A percentile compares a stretch with the other conserved stretches of the same genome.
phyloP scores from a whole-genome alignment of 73 alveolate species.

The Tetrahymena elliotti region DNA sequence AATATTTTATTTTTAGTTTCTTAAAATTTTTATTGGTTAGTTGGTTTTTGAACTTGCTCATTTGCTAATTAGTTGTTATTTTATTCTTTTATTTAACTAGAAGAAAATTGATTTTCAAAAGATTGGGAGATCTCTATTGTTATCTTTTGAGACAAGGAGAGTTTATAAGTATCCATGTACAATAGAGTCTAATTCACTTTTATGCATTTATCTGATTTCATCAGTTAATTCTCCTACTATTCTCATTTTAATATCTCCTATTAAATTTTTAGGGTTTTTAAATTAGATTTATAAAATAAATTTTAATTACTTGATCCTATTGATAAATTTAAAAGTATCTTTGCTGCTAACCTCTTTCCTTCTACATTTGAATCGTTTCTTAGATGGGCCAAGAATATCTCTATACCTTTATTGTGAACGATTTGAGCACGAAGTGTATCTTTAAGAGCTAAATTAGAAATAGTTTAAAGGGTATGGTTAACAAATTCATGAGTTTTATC shows the following conservation, averaged over 20 bases:
- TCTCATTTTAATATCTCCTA: constrained; percentile 59
- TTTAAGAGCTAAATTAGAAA: constrained; percentile 68
- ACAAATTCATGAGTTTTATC: constrained; percentile 44
- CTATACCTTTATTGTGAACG: constrained; percentile 59
- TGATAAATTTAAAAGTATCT: constrained; percentile 67
- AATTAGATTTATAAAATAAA: no score
- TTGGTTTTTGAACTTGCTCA: no score
- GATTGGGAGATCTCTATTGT: not conserved
- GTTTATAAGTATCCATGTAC: constrained; percentile 72
- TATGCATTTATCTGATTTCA: constrained; percentile 60
- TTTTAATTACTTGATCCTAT: constrained; percentile 17
- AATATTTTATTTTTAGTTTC: no score
- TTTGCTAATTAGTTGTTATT: no score
- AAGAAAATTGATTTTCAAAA: not conserved
- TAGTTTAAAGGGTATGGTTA: constrained; percentile 45
- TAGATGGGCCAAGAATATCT: constrained; percentile 49
- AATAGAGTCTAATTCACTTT: constrained; percentile 68
- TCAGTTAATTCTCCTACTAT: constrained; percentile 69
- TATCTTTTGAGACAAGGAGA: constrained; percentile 42
- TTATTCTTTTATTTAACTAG: not conserved
- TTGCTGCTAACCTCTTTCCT: constrained; percentile 71
- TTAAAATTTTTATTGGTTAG: no score
- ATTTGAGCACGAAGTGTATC: constrained; percentile 72
- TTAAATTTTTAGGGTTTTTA: not conserved
- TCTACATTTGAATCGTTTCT: constrained; percentile 54